Conservation (phyloP, 176 grass and related monocot species). For the Oryza meyeriana region DNA sequence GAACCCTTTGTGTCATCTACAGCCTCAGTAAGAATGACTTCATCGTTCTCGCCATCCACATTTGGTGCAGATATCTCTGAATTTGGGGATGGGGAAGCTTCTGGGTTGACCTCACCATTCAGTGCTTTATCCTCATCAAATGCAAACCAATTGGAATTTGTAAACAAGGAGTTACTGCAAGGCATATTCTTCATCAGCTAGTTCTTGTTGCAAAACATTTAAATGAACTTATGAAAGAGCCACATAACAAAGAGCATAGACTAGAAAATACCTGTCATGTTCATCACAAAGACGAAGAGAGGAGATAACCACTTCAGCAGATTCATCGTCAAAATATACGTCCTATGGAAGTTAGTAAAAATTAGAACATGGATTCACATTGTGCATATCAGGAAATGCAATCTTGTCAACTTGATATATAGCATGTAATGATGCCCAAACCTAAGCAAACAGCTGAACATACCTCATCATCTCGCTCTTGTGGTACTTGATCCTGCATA, state of each 20-base stretch:
- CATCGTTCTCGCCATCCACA: slow-evolving; percentile 33
- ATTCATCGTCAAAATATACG: slow-evolving; percentile 98
- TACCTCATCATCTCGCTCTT: slow-evolving; percentile 90
- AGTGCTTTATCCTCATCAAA: slow-evolving; percentile 67
- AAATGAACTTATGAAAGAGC: slow-evolving; percentile 4
- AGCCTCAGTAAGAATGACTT: slow-evolving; percentile 44
- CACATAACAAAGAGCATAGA: slow-evolving; percentile 16
- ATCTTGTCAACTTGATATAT: neutral
- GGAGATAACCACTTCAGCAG: slow-evolving; percentile 91
- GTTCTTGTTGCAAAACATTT: slow-evolving; percentile 11
- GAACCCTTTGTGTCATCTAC: slow-evolving; percentile 30
- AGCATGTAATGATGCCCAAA: slow-evolving; percentile 19
- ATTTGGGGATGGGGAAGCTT: slow-evolving; percentile 55
- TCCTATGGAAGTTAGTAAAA: slow-evolving; percentile 50
- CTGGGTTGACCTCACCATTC: slow-evolving; percentile 18
- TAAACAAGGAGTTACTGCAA: slow-evolving; percentile 82
- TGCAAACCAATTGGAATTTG: slow-evolving; percentile 95
- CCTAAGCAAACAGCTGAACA: slow-evolving; percentile 9
- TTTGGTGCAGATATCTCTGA: slow-evolving; percentile 34
- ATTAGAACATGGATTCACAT: slow-evolving; percentile 1
- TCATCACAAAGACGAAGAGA: slow-evolving; percentile 77
- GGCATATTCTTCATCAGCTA: slow-evolving; percentile 33
- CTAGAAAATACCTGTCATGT: slow-evolving; percentile 62
- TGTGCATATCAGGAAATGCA: neutral
- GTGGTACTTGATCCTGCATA: slow-evolving; percentile 76